A percentile compares a stretch with the other conserved stretches of the same genome.
Conservation (phyloP, 2,329 filamentous ascomycete genomes). For the Fusarium longipes region DNA sequence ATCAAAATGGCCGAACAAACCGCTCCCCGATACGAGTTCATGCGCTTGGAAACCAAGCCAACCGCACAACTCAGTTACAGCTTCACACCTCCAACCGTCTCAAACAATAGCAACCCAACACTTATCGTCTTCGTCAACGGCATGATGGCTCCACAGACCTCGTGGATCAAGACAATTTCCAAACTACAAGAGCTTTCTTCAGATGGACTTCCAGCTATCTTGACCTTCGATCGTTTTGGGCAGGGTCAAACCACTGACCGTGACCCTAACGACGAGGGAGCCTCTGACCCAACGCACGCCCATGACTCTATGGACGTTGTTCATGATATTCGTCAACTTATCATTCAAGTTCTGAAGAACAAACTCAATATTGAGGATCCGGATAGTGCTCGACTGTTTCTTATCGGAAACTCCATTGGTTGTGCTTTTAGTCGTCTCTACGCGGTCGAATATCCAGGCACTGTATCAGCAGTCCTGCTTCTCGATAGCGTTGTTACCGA, state of each 20-base stretch:
- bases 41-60: conserved; percentile 37
- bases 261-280: conserved; percentile 57
- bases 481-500: conserved; percentile 70
- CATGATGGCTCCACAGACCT: conserved; percentile 34
- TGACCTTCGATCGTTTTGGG: conserved; percentile 69
- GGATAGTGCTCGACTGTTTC: conserved; percentile 5
- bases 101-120: not conserved
- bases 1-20: not conserved
- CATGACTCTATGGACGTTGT: conserved; percentile 59
- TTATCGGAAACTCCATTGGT: conserved; percentile 42
- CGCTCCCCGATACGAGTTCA: not conserved
- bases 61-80: conserved; percentile 29
- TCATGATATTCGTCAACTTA: conserved; percentile 34
- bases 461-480: conserved; percentile 60
- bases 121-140: conserved; percentile 44
- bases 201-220: conserved; percentile 51
- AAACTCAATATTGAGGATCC: not conserved
- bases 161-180: conserved; percentile 27
- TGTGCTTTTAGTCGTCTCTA: conserved; percentile 61
- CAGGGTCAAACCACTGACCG: conserved; percentile 60
- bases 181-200: not conserved
- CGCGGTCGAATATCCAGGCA: conserved; percentile 57
- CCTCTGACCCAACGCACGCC: conserved; percentile 53
- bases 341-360: conserved; percentile 7
- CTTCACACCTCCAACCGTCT: conserved; percentile 5